phyloP scores from a whole-genome alignment of 1,139 yeast species.

The Yamadazyma friedrichii region DNA sequence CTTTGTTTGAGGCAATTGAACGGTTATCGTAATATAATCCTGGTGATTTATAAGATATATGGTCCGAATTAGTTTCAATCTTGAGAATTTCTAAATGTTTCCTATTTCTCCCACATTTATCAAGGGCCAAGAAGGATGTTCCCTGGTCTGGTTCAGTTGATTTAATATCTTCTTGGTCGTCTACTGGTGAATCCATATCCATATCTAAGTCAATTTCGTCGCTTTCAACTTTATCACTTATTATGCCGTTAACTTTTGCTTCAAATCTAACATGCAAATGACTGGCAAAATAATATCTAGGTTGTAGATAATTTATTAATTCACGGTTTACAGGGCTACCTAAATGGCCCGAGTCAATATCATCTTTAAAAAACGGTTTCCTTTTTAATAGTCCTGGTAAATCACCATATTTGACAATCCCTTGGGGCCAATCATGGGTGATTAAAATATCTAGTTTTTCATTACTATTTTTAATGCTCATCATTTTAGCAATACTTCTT shows the following conservation, averaged over 20 bases:
- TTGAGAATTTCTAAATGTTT: conserved; percentile 12
- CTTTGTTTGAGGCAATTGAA: conserved; percentile 46
- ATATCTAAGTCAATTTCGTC: conserved; percentile 27
- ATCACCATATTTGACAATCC: conserved; percentile 69
- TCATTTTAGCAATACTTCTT: conserved; percentile 57
- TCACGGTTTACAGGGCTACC: conserved; percentile 77
- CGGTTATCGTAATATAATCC: conserved; percentile 43
- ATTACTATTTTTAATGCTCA: conserved; percentile 22
- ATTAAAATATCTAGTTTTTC: conserved; percentile 50
- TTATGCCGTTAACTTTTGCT: conserved; percentile 37
- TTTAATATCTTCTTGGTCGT: conserved; percentile 2
- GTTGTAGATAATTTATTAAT: conserved; percentile 54
- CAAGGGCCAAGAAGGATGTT: conserved; percentile 78
- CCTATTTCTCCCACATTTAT: conserved; percentile 53
- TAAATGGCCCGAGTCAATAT: conserved; percentile 55
- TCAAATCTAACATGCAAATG: conserved; percentile 79
- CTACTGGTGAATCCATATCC: conserved; percentile 24
- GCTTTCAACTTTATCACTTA: conserved; percentile 1
- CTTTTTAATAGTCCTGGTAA: conserved; percentile 39
- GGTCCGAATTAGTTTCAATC: conserved; percentile 11
- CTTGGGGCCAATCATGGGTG: conserved; percentile 95
- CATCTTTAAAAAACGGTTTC: conserved; percentile 70
- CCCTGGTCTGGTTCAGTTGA: conserved; percentile 3
- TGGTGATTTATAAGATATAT: conserved; percentile 9
- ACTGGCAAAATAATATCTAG: conserved; percentile 81